Base-by-base conservation (phyloP, 1,284 basidiomycete species). In the Laetiporus sulphureus region DNA sequence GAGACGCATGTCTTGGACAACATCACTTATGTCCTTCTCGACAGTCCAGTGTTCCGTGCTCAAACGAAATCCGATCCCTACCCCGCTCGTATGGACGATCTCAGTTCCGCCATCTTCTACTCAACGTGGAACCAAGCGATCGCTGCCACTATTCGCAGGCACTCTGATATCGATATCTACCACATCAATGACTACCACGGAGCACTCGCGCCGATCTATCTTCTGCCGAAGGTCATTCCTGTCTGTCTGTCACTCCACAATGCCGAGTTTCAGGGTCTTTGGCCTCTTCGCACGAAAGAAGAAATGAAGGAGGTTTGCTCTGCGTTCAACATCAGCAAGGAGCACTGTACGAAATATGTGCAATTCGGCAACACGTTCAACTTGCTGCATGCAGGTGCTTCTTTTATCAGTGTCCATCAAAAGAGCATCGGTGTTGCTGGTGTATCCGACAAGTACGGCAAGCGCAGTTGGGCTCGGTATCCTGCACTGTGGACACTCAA, bases 331-430 rank as follows among this genome's bases (percentile, higher is more conserved):
- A 89, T 95, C 59, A 87, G 86, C 70, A 94, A 94, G 66, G 91
- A 93, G 57, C 75, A 91, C 54, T 94, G 91, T 68, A 91, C 84
- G 42, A 94, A 93, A 72, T 95, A 95, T 59, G 89, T 95, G 30
- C 91, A 94, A 65, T 95, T 95, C 59, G 91, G 91, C 53, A 95
- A 95, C 71, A 94, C 91, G 10, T 94, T 94, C 74, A 95, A 95
- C 62, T 67, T 95, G 58, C 73, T 95, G 25, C 91, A 94, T 59
- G 91, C 91, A 19, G 91, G 81, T 11, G 91, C 91, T 3, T 90
- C 86, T 23, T 95, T 86, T 64, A 92, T 94, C 64, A 90, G 84
- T 52, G 77, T 80, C 38, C 91, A 95, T 61, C 91, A 95, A 61
- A 94, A 91, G 69, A 88, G 83, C 53, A 62, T 93, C 32, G 91